Conservation (phyloP, 139 green algal genomes). For the Cymbomonas tetramitiformis region DNA sequence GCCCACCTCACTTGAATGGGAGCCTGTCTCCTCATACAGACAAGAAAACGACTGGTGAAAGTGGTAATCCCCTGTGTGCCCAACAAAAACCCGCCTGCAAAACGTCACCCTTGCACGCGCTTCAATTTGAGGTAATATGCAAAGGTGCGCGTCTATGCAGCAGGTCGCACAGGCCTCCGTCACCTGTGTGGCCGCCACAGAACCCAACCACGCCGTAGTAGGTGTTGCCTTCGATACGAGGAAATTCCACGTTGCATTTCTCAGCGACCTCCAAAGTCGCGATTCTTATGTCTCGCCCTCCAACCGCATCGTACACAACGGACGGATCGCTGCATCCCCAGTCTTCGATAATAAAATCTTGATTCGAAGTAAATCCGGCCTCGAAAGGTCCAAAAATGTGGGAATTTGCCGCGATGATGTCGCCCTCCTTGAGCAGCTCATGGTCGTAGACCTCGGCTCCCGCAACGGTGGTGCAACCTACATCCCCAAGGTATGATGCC, state of each 20-base stretch:
- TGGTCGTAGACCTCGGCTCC: background rate
- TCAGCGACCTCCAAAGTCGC: background rate
- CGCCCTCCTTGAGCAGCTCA: background rate
- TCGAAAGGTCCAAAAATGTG: constrained; percentile 19
- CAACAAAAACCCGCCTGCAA: too few species aligned
- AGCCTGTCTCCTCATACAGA: background rate
- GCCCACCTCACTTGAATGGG: constrained; percentile 1
- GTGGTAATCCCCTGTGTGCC: constrained; percentile 12
- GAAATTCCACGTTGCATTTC: background rate
- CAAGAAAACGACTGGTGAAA: constrained; percentile 5
- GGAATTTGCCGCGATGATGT: background rate
- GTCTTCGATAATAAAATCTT: background rate
- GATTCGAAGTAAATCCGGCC: background rate
- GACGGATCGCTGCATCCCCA: background rate
- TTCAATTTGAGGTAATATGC: too few species aligned
- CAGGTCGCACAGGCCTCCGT: too few species aligned
- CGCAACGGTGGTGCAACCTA: background rate
- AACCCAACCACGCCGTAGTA: background rate
- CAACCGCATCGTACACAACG: background rate
- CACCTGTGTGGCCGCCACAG: constrained; percentile 13
- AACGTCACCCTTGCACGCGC: too few species aligned
- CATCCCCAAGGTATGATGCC: background rate
- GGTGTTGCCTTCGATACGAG: background rate
- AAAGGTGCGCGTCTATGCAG: too few species aligned
- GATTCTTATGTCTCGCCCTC: constrained; percentile 1